Percentiles rank a stretch among this genome's conserved stretches.
phyloP scores from a whole-genome alignment of 2,329 filamentous ascomycete genomes.

The Phialocephala subalpina region DNA sequence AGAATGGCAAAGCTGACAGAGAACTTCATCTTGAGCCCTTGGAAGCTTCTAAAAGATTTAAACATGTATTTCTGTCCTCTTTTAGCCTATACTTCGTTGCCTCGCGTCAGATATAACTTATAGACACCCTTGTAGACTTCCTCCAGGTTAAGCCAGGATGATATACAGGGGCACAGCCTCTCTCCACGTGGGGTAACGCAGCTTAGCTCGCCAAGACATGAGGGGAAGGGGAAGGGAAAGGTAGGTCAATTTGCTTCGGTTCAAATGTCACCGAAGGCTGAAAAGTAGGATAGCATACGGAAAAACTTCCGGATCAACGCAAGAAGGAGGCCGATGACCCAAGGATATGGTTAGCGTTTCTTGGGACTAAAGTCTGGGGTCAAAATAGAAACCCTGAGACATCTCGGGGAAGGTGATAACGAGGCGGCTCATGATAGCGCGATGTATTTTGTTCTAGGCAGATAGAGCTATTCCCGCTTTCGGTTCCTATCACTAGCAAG shows the following conservation, averaged over 20 bases:
- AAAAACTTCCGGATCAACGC: neutral
- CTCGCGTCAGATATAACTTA: neutral
- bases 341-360: neutral
- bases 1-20: neutral
- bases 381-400: neutral
- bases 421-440: no score
- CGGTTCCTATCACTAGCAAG: neutral
- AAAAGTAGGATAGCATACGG: neutral
- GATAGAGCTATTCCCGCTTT: no score
- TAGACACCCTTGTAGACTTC: neutral
- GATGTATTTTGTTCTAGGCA: no score
- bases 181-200: neutral
- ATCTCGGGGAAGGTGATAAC: neutral
- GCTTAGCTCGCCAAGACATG: neutral
- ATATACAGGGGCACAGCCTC: neutral
- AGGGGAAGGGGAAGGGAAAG: neutral
- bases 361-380: neutral
- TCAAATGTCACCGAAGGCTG: slow-evolving; percentile 5
- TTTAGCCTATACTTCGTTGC: neutral
- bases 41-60: neutral
- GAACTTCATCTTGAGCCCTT: neutral
- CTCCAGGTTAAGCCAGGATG: neutral
- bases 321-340: neutral
- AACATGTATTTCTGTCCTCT: neutral
- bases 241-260: neutral